Conservation (phyloP, 805 yeast species). For the Teunomyces kruisii region DNA sequence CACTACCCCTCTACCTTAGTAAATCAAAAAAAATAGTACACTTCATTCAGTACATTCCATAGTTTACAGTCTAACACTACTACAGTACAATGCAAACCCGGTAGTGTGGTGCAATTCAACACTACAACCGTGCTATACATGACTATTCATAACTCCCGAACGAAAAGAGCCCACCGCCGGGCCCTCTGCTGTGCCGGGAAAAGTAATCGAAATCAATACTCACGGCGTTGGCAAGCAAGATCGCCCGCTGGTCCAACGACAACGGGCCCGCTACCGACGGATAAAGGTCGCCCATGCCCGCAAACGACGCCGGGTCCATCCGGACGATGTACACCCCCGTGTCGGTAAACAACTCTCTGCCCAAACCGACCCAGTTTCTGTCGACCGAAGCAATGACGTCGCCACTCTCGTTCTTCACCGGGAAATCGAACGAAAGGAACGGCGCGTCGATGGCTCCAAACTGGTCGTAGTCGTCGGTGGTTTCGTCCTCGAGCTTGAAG, state of each 20-base stretch:
- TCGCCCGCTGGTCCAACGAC: slow-evolving; percentile 80
- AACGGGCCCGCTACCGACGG: slow-evolving; percentile 54
- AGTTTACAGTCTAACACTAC: no score
- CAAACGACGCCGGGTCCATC: slow-evolving; percentile 73
- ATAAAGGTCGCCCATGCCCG: slow-evolving; percentile 53
- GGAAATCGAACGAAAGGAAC: slow-evolving; percentile 82
- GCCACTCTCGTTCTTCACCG: slow-evolving; percentile 60
- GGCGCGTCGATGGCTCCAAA: slow-evolving; percentile 89
- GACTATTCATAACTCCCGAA: slow-evolving; percentile 27
- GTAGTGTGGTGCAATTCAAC: no score
- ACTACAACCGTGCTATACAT: neutral
- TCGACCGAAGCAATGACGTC: slow-evolving; percentile 73
- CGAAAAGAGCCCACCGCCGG: slow-evolving; percentile 45
- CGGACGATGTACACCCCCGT: slow-evolving; percentile 88
- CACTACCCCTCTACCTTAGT: no score
- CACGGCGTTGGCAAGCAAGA: slow-evolving; percentile 81
- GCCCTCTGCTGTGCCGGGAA: slow-evolving; percentile 77
- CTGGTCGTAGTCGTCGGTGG: slow-evolving; percentile 57
- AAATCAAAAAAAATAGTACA: no score
- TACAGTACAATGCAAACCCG: no score
- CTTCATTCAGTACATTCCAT: no score
- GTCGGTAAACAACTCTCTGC: slow-evolving; percentile 90
- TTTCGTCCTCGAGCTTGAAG: slow-evolving; percentile 49
- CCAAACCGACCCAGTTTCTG: slow-evolving; percentile 93
- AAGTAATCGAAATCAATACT: slow-evolving; percentile 95